phyloP scores from a whole-genome alignment of 176 grass and related monocot species.

The Secale cereale region DNA sequence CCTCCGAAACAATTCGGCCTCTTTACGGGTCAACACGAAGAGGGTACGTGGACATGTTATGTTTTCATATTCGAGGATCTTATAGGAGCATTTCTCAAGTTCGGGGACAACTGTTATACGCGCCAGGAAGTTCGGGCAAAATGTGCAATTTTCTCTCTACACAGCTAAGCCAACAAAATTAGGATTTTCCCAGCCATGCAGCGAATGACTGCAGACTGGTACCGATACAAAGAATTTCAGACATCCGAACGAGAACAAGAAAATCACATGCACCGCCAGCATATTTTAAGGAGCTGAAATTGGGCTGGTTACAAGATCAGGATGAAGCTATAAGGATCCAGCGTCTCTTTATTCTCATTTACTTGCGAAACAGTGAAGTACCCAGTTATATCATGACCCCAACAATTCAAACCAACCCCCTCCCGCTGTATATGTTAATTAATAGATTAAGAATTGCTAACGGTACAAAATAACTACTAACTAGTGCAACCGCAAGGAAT shows the following conservation, averaged over 20 bases:
- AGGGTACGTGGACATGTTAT: too few relatives aligned
- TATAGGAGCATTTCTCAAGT: too few relatives aligned
- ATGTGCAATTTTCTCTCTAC: too few relatives aligned
- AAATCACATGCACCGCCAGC: neutral
- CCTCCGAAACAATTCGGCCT: too few relatives aligned
- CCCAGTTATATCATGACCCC: constrained; percentile 19
- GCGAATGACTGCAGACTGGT: too few relatives aligned
- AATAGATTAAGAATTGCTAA: constrained; percentile 24
- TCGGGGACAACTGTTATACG: too few relatives aligned
- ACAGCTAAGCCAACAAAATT: too few relatives aligned
- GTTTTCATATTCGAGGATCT: too few relatives aligned
- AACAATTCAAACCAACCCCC: neutral
- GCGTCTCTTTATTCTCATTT: constrained; percentile 16
- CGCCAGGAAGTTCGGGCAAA: too few relatives aligned
- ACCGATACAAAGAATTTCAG: neutral
- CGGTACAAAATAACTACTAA: constrained; percentile 44
- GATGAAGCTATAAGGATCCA: neutral
- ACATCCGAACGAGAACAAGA: neutral
- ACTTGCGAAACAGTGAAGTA: constrained; percentile 5
- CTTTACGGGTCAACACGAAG: too few relatives aligned
- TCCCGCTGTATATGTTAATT: neutral
- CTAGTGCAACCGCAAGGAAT: constrained; percentile 30
- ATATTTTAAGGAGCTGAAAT: neutral
- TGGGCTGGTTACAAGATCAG: neutral
- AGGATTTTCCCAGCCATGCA: too few relatives aligned